phyloP scores from a whole-genome alignment of 306 rosid genomes.

The Malus domestica region DNA sequence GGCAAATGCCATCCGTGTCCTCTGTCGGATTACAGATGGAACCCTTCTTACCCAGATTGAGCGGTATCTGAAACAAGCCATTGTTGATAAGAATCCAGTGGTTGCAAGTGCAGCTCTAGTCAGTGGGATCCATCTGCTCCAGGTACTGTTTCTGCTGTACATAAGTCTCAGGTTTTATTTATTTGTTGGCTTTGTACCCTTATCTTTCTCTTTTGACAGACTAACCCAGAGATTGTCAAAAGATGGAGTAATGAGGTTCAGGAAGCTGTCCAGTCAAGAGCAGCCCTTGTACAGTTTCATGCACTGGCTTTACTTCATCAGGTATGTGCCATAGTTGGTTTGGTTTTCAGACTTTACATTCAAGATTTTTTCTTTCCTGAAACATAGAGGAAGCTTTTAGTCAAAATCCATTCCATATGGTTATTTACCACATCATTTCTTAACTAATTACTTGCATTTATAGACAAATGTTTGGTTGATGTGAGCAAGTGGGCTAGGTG shows the following conservation, averaged over 20 bases:
- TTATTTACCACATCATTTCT: not conserved
- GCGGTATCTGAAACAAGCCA: constrained; percentile 94
- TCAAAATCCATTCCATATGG: not conserved
- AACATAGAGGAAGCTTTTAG: not conserved
- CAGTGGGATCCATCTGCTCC: constrained; percentile 95
- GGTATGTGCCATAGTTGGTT: constrained; percentile 44
- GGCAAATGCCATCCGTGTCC: constrained; percentile 98
- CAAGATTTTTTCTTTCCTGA: not conserved
- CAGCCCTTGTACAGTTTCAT: constrained; percentile 98
- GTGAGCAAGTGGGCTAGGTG: not conserved
- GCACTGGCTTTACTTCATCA: constrained; percentile 92
- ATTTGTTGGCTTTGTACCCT: not conserved
- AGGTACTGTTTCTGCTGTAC: constrained; percentile 39
- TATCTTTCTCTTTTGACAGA: constrained; percentile 33
- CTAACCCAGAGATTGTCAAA: constrained; percentile 94
- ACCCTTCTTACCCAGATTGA: constrained; percentile 96
- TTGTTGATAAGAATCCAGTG: constrained; percentile 96
- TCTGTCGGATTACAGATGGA: constrained; percentile 94
- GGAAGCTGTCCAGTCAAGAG: constrained; percentile 98
- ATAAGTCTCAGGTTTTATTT: not conserved
- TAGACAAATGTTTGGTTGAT: not conserved
- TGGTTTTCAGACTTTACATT: not conserved
- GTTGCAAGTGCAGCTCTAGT: constrained; percentile 98
- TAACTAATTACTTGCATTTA: not conserved
- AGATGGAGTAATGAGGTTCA: constrained; percentile 99